Percentiles rank a stretch among this genome's conserved stretches.
Conservation (phyloP, 2,329 filamentous ascomycete species). For the Uncinocarpus reesii region DNA sequence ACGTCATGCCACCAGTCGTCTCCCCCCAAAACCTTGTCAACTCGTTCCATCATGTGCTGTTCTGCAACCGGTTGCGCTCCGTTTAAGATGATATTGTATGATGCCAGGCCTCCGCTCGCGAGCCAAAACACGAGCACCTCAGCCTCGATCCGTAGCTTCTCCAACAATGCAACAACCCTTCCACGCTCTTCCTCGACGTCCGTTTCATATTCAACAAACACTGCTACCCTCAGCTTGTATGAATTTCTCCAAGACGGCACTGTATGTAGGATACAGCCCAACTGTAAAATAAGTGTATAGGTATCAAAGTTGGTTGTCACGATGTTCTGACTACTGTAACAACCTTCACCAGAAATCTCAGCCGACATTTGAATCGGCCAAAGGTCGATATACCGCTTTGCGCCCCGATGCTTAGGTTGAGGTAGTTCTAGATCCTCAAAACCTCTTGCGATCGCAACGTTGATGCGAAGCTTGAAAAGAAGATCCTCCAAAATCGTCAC, state of each 20-base stretch:
- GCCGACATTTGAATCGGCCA: constrained; percentile 95
- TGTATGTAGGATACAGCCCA: constrained; percentile 74
- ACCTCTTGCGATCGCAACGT: constrained; percentile 73
- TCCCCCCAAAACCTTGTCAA: constrained; percentile 56
- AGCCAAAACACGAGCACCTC: constrained; percentile 73
- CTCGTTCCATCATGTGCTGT: constrained; percentile 47
- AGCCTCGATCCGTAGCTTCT: constrained; percentile 72
- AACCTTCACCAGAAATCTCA: constrained; percentile 56
- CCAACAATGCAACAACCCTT: constrained; percentile 61
- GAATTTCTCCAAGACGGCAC: constrained; percentile 68
- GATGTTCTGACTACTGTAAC: constrained; percentile 52
- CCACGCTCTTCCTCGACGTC: constrained; percentile 70
- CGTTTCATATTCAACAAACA: constrained; percentile 81
- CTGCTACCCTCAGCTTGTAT: constrained; percentile 64
- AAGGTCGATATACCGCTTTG: constrained; percentile 71
- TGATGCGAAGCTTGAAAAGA: constrained; percentile 64
- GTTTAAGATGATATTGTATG: constrained; percentile 70
- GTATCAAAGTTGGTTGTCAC: constrained; percentile 87
- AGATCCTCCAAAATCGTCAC: constrained; percentile 76
- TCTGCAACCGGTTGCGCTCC: constrained; percentile 46
- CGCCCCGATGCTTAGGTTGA: constrained; percentile 45
- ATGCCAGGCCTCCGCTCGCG: constrained; percentile 58
- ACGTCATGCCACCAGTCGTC: constrained; percentile 80
- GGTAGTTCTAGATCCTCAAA: constrained; percentile 70
- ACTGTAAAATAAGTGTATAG: constrained; percentile 74